phyloP scores from a whole-genome alignment of 495 filamentous ascomycete genomes.

The Podospora tetraspora region DNA sequence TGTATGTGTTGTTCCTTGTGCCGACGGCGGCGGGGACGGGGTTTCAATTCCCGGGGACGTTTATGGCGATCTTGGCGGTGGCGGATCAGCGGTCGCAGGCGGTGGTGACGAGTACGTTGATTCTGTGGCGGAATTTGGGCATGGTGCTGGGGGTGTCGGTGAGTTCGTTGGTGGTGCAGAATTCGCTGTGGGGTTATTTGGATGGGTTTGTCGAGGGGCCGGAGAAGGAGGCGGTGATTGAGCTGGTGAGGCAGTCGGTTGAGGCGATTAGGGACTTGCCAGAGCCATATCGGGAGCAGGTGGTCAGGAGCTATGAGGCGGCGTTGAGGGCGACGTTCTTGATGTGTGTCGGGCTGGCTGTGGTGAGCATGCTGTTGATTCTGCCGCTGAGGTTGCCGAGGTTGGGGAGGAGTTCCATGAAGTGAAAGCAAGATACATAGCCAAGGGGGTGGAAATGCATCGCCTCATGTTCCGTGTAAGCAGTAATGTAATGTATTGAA shows the following conservation, averaged over 20 bases:
- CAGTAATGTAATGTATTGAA: background rate
- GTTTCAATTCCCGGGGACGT: slow-evolving; percentile 58
- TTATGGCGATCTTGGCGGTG: slow-evolving; percentile 63
- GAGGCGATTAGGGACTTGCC: slow-evolving; percentile 38
- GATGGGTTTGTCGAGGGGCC: slow-evolving; percentile 50
- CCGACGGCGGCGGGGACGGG: slow-evolving; percentile 60
- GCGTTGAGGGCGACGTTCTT: slow-evolving; percentile 53
- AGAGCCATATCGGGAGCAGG: slow-evolving; percentile 38
- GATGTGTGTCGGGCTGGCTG: slow-evolving; percentile 45
- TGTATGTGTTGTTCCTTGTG: slow-evolving; percentile 59
- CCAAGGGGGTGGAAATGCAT: background rate
- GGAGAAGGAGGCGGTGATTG: slow-evolving; percentile 35
- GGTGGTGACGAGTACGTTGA: slow-evolving; percentile 65
- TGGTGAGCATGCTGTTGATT: slow-evolving; percentile 46
- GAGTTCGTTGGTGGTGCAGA: slow-evolving; percentile 72
- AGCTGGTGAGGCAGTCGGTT: slow-evolving; percentile 36
- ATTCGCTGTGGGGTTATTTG: slow-evolving; percentile 57
- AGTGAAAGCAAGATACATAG: background rate
- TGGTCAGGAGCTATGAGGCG: slow-evolving; percentile 54
- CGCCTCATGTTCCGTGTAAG: background rate
- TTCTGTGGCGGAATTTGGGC: slow-evolving; percentile 63
- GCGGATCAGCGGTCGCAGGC: slow-evolving; percentile 67
- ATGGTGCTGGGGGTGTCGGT: slow-evolving; percentile 65
- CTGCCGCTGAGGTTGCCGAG: slow-evolving; percentile 50
- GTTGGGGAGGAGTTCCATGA: slow-evolving; percentile 32